Evolutionary conservation across 148 eudicot genomes (phyloP).

Genomic region (Fagopyrum homotropicum): DNA sequence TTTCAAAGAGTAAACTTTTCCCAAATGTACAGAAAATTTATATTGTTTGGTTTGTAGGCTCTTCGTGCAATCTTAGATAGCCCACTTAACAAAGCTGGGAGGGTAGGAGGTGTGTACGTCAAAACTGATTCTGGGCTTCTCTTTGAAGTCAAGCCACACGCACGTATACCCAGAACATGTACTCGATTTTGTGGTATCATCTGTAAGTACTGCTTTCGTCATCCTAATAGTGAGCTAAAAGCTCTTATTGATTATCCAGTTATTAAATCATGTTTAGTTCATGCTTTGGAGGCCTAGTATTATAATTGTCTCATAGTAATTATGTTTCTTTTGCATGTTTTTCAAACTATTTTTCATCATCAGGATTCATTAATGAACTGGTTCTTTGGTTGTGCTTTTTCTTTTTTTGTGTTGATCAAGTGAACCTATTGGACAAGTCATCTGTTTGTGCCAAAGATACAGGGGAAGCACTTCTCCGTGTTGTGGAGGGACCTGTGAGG

Average conservation of each 20-base stretch:
- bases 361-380: neutral
- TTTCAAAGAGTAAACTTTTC: neutral
- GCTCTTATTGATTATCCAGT: neutral
- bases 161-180: slow-evolving; percentile 23
- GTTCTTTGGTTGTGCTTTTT: neutral
- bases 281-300: no score
- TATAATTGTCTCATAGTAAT: neutral
- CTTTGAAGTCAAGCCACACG: slow-evolving; percentile 35
- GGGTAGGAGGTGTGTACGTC: slow-evolving; percentile 31
- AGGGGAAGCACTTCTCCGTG: slow-evolving; percentile 24
- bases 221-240: neutral
- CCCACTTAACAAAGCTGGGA: slow-evolving; percentile 23
- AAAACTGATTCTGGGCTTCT: slow-evolving; percentile 23
- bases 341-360: neutral
- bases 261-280: no score
- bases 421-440: slow-evolving; percentile 28
- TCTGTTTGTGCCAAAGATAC: slow-evolving; percentile 24
- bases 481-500: slow-evolving; percentile 21
- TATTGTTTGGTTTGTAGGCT: slow-evolving; percentile 19
- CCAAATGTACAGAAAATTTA: neutral
- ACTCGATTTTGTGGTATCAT: slow-evolving; percentile 32
- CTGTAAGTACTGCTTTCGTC: slow-evolving; percentile 18
- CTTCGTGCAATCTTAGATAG: slow-evolving; percentile 21
- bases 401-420: slow-evolving; percentile 7
- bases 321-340: neutral